Conservation (phyloP, 306 rosid species). For the Hylodesmum podocarpum region DNA sequence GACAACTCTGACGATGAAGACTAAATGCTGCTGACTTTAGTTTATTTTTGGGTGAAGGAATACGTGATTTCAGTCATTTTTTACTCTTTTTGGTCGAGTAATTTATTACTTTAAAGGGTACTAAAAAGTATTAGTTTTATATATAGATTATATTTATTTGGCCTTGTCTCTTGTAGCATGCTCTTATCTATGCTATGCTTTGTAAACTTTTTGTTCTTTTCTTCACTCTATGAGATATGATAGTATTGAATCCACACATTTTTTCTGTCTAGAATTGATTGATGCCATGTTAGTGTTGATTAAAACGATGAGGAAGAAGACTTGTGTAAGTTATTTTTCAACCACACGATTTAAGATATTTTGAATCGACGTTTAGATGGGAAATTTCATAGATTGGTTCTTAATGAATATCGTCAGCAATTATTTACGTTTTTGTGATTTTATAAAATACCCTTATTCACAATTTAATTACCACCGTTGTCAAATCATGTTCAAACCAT, state of each 20-base stretch:
- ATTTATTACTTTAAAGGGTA: slow-evolving; percentile 29
- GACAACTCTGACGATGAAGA: slow-evolving; percentile 76
- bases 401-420: too few relatives aligned
- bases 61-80: slow-evolving; percentile 10
- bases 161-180: slow-evolving; percentile 16
- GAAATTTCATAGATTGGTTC: too few relatives aligned
- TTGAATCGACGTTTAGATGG: too few relatives aligned
- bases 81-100: background rate
- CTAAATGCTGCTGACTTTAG: slow-evolving; percentile 33
- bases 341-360: too few relatives aligned
- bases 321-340: too few relatives aligned
- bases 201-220: slow-evolving; percentile 7
- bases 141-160: slow-evolving; percentile 14
- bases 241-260: background rate
- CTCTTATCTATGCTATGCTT: background rate
- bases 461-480: too few relatives aligned
- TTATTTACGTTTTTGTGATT: too few relatives aligned
- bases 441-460: too few relatives aligned
- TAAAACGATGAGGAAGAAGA: too few relatives aligned
- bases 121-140: background rate
- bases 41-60: slow-evolving; percentile 12
- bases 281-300: too few relatives aligned
- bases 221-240: background rate
- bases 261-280: background rate
- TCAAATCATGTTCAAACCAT: too few relatives aligned